Base-by-base conservation (phyloP, 176 grass and related monocot genomes). In the Areca catechu region DNA sequence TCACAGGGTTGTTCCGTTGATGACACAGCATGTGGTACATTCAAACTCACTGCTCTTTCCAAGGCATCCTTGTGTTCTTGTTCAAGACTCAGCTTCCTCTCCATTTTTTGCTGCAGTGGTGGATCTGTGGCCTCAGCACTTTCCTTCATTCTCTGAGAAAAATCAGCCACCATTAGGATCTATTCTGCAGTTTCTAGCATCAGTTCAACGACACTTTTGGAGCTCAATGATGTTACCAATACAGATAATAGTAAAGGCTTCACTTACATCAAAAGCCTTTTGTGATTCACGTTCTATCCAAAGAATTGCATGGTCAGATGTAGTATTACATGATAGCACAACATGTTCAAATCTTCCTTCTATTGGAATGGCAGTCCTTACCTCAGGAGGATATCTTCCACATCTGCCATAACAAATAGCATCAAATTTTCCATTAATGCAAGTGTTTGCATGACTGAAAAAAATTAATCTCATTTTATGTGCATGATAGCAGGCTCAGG, bases 331-430 rank as follows among this genome's bases (percentile, higher is more conserved):
- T 17, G 94, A 93, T 66, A 98, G 66, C 34, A 98, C 94, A 79
- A 98, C 49, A 82, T 98, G 94, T 71, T 98, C 94, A 76, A 98
- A 98, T 68, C 94, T 81, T 5, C 76, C 84, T 78, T 98, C 84
- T 24, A 98, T 84, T 29, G 94, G 94, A 83, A 98, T 98, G 51
- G 94, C 88, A 65, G 94, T 98, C 66, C 63, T 93, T 43, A 98
- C 84, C 49, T 86, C 88, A 76, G 94, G 94, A 16, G 94, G 94
- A 66, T 72, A 98, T 79, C 88, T 85, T 83, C 79, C 88, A 55
- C 88, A 98, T 74, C 94, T 98, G 68, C 62, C 75, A 43, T 43
- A 43, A 43, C 9, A 43, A 43, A 43, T 2, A 43, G 34, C 34
- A 43, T 14, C 34, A 43, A 43, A 48, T 65, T 5, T 4, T 10